phyloP scores from a whole-genome alignment of 2,329 filamentous ascomycete species.

The Sarocladium brachiariae region DNA sequence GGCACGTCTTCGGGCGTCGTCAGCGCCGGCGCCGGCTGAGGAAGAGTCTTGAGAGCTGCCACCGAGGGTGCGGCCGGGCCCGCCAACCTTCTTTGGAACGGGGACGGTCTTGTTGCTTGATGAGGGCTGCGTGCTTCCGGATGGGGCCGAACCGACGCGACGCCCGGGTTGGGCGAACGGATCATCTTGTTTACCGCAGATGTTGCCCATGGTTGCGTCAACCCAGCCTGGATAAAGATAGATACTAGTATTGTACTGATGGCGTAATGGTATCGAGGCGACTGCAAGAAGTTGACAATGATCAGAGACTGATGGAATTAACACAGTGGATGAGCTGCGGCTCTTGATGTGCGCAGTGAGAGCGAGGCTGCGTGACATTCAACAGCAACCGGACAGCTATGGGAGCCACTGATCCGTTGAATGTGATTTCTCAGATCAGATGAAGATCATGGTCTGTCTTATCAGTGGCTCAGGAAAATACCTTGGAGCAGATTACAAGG shows the following conservation, averaged over 20 bases:
- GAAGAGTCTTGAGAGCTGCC: constrained; percentile 24
- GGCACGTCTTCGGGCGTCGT: constrained; percentile 64
- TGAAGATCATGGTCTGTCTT: too few relatives aligned
- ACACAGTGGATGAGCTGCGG: too few relatives aligned
- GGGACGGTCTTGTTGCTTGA: constrained; percentile 41
- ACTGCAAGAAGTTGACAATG: too few relatives aligned
- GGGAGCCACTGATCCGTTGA: too few relatives aligned
- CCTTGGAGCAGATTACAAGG: too few relatives aligned
- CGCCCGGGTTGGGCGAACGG: constrained; percentile 68
- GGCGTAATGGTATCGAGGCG: not conserved
- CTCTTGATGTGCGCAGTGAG: too few relatives aligned
- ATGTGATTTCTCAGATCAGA: too few relatives aligned
- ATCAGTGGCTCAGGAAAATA: too few relatives aligned
- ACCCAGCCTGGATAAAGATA: too few relatives aligned
- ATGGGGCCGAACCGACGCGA: constrained; percentile 53
- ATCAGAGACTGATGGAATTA: too few relatives aligned
- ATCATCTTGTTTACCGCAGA: constrained; percentile 73
- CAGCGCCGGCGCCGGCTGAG: constrained; percentile 19
- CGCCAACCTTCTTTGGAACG: constrained; percentile 47
- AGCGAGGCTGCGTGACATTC: too few relatives aligned
- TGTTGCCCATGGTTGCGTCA: constrained; percentile 81
- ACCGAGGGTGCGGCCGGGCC: constrained; percentile 58
- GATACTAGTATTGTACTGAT: not conserved
- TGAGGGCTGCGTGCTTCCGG: constrained; percentile 20
- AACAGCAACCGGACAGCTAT: too few relatives aligned